Percentiles rank a stretch among this genome's conserved stretches.
Conservation (phyloP, 208 protist genomes). For the Crithidia acanthocephali region DNA sequence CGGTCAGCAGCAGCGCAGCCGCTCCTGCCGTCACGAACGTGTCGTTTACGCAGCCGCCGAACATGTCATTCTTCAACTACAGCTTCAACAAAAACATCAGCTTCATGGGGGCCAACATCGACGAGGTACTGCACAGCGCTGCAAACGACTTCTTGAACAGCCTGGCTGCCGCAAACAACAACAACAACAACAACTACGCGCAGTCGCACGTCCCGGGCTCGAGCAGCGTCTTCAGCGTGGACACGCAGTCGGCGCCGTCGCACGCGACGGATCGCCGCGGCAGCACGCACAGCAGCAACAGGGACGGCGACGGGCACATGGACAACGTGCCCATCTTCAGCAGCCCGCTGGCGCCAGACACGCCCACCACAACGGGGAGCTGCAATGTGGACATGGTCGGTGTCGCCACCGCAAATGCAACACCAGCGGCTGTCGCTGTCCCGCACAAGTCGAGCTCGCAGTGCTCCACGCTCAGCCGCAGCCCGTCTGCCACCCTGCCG, state of each 20-base stretch:
- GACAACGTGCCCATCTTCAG: slow-evolving; percentile 5
- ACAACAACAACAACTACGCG: slow-evolving; percentile 10
- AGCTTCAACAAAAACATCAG: slow-evolving; percentile 65
- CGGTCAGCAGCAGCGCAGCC: neutral
- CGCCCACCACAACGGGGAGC: slow-evolving; percentile 5
- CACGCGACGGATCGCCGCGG: neutral
- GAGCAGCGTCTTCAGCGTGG: slow-evolving; percentile 25
- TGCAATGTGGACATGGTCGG: neutral
- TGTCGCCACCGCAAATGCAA: neutral
- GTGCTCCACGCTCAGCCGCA: slow-evolving; percentile 2
- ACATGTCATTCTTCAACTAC: slow-evolving; percentile 50
- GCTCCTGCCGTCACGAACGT: slow-evolving; percentile 14
- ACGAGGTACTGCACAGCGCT: slow-evolving; percentile 55
- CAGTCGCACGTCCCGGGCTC: neutral
- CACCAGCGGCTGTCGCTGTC: neutral
- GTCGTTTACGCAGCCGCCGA: slow-evolving; percentile 27
- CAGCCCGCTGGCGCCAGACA: slow-evolving; percentile 5
- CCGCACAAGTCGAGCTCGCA: neutral
- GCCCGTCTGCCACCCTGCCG: slow-evolving; percentile 11
- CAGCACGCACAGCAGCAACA: slow-evolving; percentile 12
- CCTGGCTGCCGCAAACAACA: slow-evolving; percentile 27
- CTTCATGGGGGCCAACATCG: slow-evolving; percentile 53
- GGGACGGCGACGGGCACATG: neutral
- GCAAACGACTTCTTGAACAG: slow-evolving; percentile 64
- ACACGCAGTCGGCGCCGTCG: neutral